A percentile compares a stretch with the other conserved stretches of the same genome.
phyloP scores from a whole-genome alignment of 2,329 filamentous ascomycete species.

The Trichoderma lentiforme region DNA sequence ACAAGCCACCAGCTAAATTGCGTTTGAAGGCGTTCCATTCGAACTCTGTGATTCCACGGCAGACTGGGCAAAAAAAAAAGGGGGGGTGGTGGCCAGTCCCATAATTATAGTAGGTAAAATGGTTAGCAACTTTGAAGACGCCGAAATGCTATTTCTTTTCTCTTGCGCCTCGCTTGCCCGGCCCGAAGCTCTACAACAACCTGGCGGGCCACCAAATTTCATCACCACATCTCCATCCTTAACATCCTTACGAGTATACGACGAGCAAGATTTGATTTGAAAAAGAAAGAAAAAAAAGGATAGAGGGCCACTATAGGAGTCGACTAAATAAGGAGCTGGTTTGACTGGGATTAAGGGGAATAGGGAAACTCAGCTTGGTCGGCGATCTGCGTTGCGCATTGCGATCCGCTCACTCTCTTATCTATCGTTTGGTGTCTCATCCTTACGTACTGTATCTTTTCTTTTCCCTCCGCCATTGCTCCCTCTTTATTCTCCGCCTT shows the following conservation, averaged over 20 bases:
- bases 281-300: neutral
- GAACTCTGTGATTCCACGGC: neutral
- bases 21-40: neutral
- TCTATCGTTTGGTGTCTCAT: neutral
- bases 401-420: neutral
- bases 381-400: neutral
- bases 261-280: neutral
- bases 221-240: neutral
- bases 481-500: neutral
- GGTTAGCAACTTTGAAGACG: neutral
- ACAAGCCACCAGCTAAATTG: constrained; percentile 6
- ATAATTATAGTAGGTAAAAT: neutral
- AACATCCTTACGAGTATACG: neutral
- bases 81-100: neutral
- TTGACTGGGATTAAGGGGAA: neutral
- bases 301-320: neutral
- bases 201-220: neutral
- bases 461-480: neutral
- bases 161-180: neutral
- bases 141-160: neutral
- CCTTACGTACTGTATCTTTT: neutral
- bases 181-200: neutral
- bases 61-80: neutral
- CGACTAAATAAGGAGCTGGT: neutral
- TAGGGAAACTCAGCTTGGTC: neutral